Conservation (phyloP, 345 rosid species). For the Eucalyptus dawsonii region DNA sequence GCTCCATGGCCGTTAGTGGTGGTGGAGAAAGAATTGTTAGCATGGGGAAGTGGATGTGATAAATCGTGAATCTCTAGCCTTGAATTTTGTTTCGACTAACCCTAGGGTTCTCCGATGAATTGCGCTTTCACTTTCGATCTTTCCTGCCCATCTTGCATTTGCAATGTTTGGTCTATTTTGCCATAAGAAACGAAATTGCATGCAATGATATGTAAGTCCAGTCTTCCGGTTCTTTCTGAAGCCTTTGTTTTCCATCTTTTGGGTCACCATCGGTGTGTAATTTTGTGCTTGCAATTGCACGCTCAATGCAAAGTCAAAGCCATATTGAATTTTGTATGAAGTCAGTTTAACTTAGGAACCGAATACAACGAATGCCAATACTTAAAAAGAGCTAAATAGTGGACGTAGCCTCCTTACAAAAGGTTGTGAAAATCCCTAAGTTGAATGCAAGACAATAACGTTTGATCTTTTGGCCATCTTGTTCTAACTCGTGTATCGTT, state of each 20-base stretch:
- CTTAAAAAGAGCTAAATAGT: background rate
- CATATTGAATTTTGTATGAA: background rate
- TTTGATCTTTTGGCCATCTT: background rate
- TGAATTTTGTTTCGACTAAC: background rate
- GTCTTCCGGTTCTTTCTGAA: too few relatives aligned
- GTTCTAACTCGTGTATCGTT: rapidly evolving
- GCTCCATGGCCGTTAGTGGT: background rate
- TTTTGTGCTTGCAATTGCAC: background rate
- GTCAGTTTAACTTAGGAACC: background rate
- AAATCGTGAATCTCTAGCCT: background rate
- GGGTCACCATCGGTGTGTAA: background rate
- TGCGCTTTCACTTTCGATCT: background rate
- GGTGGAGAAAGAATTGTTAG: background rate
- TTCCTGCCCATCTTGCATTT: background rate
- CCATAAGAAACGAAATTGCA: background rate
- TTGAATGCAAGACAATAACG: background rate
- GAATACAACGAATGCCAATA: background rate
- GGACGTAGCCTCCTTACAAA: background rate
- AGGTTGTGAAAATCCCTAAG: too few relatives aligned
- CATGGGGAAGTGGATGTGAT: background rate
- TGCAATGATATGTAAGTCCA: background rate
- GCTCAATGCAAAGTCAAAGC: background rate
- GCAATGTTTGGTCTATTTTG: background rate
- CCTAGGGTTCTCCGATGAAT: background rate
- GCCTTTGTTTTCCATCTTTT: too few relatives aligned